A percentile compares a stretch with the other conserved stretches of the same genome.
phyloP scores from a whole-genome alignment of 768 basidiomycete genomes.

The Artomyces pyxidatus region DNA sequence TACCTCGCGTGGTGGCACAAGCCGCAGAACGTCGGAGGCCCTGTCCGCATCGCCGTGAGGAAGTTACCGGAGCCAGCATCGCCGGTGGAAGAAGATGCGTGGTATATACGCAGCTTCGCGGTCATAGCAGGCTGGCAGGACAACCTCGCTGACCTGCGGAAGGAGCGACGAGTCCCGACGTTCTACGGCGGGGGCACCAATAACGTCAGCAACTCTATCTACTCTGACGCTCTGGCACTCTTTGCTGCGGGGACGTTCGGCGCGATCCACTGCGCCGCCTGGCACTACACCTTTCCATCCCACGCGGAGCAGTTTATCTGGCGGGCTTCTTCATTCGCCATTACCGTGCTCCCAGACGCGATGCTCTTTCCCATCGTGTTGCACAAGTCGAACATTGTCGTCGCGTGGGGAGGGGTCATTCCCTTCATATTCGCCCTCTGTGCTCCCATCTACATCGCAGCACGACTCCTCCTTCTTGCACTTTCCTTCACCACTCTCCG shows the following conservation, averaged over 20 bases:
- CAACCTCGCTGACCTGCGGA: background rate
- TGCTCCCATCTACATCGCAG: background rate
- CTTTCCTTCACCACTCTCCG: background rate
- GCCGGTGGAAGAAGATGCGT: too few relatives aligned
- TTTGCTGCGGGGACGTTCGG: background rate
- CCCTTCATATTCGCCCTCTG: background rate
- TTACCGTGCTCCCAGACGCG: background rate
- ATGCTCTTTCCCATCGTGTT: too few relatives aligned
- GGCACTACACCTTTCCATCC: background rate
- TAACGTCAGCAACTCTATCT: too few relatives aligned
- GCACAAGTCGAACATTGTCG: too few relatives aligned
- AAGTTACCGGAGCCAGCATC: too few relatives aligned
- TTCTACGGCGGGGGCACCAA: background rate
- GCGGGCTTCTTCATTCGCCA: background rate
- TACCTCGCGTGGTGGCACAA: background rate
- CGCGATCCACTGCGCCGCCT: background rate
- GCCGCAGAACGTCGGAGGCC: background rate
- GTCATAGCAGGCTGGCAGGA: background rate
- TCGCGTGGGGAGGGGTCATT: too few relatives aligned
- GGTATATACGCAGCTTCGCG: too few relatives aligned
- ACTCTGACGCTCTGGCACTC: background rate
- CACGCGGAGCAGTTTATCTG: background rate
- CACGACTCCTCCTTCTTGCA: background rate
- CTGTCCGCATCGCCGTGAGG: too few relatives aligned
- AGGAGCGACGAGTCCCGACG: background rate